These are phyloP conservation scores for Rubia peregrina DNA, from an alignment of 305 asterid genomes.

Conservation along the genomic window DNA sequence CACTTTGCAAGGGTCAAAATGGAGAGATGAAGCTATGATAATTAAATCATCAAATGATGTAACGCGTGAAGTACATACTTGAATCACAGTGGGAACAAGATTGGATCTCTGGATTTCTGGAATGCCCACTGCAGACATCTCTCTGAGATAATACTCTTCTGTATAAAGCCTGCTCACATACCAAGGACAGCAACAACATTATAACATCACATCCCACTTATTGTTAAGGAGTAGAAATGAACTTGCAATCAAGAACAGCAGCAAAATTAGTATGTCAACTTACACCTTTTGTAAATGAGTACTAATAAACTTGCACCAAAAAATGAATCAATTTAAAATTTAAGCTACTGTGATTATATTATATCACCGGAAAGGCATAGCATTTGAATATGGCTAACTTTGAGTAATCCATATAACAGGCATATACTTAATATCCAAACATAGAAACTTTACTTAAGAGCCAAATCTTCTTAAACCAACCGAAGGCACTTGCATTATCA, in stretches of 20 bases:
- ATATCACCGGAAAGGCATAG: neutral
- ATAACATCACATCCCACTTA: neutral
- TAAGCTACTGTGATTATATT: neutral
- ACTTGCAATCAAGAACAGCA: neutral
- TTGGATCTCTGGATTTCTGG: constrained; percentile 98
- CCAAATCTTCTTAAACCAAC: neutral
- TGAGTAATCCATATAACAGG: neutral
- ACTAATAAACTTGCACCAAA: neutral
- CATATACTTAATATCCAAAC: neutral
- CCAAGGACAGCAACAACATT: constrained; percentile 14
- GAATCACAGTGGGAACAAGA: constrained; percentile 84
- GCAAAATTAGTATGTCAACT: neutral
- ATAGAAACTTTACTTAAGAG: neutral
- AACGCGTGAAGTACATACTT: constrained; percentile 33
- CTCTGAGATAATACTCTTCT: constrained; percentile 68
- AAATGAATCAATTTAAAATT: neutral
- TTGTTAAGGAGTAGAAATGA: neutral
- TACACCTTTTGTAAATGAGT: too few relatives aligned
- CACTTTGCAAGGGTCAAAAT: neutral
- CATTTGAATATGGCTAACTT: neutral
- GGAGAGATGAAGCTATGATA: neutral
- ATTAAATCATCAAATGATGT: neutral
- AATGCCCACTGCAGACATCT: constrained; percentile 77
- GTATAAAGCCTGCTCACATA: constrained; percentile 68
- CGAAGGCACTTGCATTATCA: neutral